phyloP scores from a whole-genome alignment of 1,284 basidiomycete species.

The Moniliophthora roreri region DNA sequence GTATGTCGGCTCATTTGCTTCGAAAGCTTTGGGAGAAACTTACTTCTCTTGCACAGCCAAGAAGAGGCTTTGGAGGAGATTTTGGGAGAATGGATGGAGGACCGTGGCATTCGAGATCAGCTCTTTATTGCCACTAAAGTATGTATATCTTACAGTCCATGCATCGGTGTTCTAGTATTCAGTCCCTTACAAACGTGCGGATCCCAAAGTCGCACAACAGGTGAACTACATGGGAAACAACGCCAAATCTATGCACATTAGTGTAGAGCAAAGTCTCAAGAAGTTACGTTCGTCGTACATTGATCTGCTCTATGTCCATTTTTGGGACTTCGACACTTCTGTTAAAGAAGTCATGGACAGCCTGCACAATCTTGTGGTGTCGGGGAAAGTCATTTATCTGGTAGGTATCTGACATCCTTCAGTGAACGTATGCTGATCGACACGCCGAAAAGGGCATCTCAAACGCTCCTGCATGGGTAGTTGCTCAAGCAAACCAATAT shows the following conservation, averaged over 20 bases:
- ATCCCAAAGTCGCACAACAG: conserved; percentile 17
- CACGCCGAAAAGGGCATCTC: conserved; percentile 32
- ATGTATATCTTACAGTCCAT: background rate
- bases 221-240: background rate
- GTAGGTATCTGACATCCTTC: background rate
- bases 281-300: background rate
- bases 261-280: background rate
- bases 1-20: conserved; percentile 24
- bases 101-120: conserved; percentile 50
- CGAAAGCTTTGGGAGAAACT: background rate
- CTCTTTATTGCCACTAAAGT: conserved; percentile 57
- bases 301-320: background rate
- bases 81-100: conserved; percentile 58
- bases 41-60: conserved; percentile 32
- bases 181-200: conserved; percentile 25
- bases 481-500: conserved; percentile 41
- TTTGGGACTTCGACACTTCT: background rate
- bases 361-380: background rate
- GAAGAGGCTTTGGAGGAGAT: conserved; percentile 49
- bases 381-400: background rate
- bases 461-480: conserved; percentile 43
- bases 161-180: conserved; percentile 26
- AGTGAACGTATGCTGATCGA: background rate
- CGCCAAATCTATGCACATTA: background rate
- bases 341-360: conserved; percentile 1